Conservation (phyloP, 257 asterid genomes). For the Lycium barbarum region DNA sequence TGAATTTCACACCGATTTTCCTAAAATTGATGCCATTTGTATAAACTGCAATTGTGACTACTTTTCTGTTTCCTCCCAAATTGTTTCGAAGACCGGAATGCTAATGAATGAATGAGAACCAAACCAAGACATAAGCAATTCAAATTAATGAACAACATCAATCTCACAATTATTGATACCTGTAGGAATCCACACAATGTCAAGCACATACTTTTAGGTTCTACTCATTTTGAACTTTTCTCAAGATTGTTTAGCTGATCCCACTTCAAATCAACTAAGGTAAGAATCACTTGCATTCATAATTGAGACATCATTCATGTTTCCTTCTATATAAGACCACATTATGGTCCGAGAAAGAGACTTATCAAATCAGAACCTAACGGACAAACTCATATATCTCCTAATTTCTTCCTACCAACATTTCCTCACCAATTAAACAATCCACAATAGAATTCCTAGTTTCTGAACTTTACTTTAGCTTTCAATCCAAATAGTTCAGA, state of each 20-base stretch:
- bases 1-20: neutral
- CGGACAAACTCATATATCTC: neutral
- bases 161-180: neutral
- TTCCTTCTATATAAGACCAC: neutral
- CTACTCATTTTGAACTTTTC: neutral
- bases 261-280: neutral
- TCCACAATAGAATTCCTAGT: neutral
- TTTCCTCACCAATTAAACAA: neutral
- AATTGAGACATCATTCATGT: neutral
- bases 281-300: neutral
- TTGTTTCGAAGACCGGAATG: neutral
- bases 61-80: neutral
- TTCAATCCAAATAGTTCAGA: neutral
- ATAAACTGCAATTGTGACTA: neutral
- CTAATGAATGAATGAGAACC: neutral
- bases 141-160: neutral
- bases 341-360: neutral
- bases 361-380: neutral
- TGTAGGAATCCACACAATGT: neutral
- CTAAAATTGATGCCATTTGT: neutral
- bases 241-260: neutral
- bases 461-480: neutral
- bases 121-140: neutral
- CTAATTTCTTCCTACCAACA: neutral
- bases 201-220: neutral